phyloP scores from a whole-genome alignment of 2,329 filamentous ascomycete species.

The Fusarium nanum region DNA sequence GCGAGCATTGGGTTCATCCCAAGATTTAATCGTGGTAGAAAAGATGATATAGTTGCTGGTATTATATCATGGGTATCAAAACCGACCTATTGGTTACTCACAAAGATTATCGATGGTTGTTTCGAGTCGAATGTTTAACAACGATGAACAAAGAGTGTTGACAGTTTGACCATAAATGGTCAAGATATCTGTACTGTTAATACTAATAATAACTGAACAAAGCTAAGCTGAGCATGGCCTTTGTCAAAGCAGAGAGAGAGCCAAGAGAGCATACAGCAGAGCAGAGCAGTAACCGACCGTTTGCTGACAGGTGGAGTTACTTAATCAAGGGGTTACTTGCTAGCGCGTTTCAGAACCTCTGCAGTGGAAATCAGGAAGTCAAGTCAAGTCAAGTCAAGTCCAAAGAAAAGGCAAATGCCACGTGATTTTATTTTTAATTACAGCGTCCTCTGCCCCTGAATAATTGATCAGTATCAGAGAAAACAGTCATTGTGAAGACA shows the following conservation, averaged over 20 bases:
- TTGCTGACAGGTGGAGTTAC: background rate
- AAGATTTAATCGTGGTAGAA: background rate
- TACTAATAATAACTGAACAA: background rate
- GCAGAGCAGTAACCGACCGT: background rate
- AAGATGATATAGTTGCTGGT: background rate
- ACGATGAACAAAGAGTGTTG: background rate
- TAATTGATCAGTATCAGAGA: background rate
- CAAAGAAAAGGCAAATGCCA: slow-evolving; percentile 21
- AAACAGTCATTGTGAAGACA: background rate
- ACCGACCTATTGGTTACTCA: background rate
- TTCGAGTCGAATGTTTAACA: background rate
- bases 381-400: slow-evolving; percentile 15
- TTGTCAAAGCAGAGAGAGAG: background rate
- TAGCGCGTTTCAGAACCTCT: slow-evolving; percentile 31
- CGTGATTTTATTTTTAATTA: slow-evolving; percentile 12
- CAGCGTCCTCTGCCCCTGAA: slow-evolving; percentile 1
- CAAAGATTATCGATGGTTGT: background rate
- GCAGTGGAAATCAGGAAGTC: slow-evolving; percentile 2
- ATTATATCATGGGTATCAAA: background rate
- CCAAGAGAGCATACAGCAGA: background rate
- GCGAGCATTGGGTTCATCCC: background rate
- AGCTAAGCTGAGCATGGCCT: background rate
- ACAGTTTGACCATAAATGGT: background rate
- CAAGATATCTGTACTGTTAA: background rate
- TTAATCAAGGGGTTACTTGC: slow-evolving; percentile 9